Conservation (phyloP, 768 basidiomycete genomes). For the Astraeus odoratus region DNA sequence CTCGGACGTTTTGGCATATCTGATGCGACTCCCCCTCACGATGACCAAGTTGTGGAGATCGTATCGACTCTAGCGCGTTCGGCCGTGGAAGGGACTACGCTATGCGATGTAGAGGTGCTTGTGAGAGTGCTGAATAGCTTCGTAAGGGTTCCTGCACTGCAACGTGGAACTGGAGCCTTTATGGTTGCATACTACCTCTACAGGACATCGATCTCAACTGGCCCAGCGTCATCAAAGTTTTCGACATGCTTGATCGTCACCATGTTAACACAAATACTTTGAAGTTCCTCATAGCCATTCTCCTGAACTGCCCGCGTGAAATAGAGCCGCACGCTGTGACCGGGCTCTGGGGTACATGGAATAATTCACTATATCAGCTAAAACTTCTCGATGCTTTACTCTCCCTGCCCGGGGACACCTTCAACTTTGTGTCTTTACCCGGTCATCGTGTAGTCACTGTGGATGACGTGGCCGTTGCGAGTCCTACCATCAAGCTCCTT, state of each 20-base stretch:
- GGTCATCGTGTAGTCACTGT: slow-evolving; percentile 79
- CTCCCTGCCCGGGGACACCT: slow-evolving; percentile 82
- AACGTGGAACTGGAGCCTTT: too few species aligned
- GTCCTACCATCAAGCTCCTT: slow-evolving; percentile 86
- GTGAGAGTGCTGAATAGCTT: slow-evolving; percentile 68
- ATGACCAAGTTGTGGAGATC: slow-evolving; percentile 67
- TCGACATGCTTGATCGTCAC: slow-evolving; percentile 78
- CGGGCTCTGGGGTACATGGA: slow-evolving; percentile 84
- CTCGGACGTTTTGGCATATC: slow-evolving; percentile 72
- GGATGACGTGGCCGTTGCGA: slow-evolving; percentile 78
- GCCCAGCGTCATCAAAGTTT: slow-evolving; percentile 76
- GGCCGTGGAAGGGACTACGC: slow-evolving; percentile 62
- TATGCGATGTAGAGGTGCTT: slow-evolving; percentile 72
- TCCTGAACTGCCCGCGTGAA: slow-evolving; percentile 75
- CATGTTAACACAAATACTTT: slow-evolving; percentile 86
- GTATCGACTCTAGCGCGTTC: slow-evolving; percentile 60
- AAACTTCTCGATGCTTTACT: slow-evolving; percentile 84
- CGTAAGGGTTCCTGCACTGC: slow-evolving; percentile 45
- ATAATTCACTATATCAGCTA: slow-evolving; percentile 78
- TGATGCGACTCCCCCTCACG: slow-evolving; percentile 62
- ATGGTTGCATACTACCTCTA: slow-evolving; percentile 10
- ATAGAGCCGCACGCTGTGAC: slow-evolving; percentile 72
- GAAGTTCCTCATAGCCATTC: slow-evolving; percentile 82
- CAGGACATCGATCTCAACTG: slow-evolving; percentile 69
- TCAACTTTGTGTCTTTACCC: slow-evolving; percentile 87